Evolutionary conservation across 2,329 filamentous ascomycete species (phyloP).

Genomic region (Cadophora sp.): DNA sequence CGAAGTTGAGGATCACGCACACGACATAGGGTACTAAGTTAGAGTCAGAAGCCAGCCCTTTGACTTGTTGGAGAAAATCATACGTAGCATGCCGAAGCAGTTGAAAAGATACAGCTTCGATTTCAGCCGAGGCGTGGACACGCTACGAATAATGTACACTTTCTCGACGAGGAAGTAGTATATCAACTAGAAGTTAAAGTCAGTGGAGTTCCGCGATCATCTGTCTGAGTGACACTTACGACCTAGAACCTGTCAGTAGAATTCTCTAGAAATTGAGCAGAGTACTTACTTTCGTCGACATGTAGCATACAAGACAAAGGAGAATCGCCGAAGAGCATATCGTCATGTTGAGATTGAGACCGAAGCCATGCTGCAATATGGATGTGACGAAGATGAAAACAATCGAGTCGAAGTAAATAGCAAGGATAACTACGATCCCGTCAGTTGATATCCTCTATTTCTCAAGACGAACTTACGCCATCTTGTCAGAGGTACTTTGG

Average conservation of each 20-base stretch:
- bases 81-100: slow-evolving; percentile 61
- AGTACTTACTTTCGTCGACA: slow-evolving; percentile 61
- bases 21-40: slow-evolving; percentile 34
- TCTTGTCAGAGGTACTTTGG: slow-evolving; percentile 31
- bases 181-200: slow-evolving; percentile 49
- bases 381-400: slow-evolving; percentile 64
- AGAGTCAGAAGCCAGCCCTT: neutral
- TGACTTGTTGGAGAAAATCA: neutral
- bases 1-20: slow-evolving; percentile 46
- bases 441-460: slow-evolving; percentile 9
- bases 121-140: slow-evolving; percentile 48
- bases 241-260: neutral
- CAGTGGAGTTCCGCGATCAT: neutral
- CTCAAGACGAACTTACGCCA: slow-evolving; percentile 27
- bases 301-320: slow-evolving; percentile 65
- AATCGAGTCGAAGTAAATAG: slow-evolving; percentile 65
- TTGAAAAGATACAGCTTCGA: slow-evolving; percentile 68
- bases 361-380: slow-evolving; percentile 62
- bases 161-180: slow-evolving; percentile 71
- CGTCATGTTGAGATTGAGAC: slow-evolving; percentile 56
- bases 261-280: neutral
- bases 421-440: slow-evolving; percentile 44
- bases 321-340: slow-evolving; percentile 65
- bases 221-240: neutral
- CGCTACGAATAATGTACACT: slow-evolving; percentile 54